Conservation (phyloP, 2,329 filamentous ascomycete genomes). For the Aspergillus tubingensis region DNA sequence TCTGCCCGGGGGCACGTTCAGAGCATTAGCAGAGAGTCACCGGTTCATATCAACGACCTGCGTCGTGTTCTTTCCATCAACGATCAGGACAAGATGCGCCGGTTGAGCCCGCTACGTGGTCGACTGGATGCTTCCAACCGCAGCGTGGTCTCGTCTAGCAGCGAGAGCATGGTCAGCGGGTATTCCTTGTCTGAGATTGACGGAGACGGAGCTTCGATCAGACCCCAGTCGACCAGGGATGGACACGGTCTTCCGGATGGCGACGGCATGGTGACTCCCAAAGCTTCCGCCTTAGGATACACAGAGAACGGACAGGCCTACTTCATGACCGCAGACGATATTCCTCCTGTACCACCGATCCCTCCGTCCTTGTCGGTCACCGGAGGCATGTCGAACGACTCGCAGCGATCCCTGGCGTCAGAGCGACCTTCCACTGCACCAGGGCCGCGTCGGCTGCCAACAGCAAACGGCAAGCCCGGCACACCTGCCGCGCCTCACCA, state of each 20-base stretch:
- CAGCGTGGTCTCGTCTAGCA: constrained; percentile 43
- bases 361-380: constrained; percentile 44
- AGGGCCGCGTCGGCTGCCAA: constrained; percentile 24
- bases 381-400: constrained; percentile 45
- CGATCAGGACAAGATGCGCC: constrained; percentile 36
- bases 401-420: constrained; percentile 33
- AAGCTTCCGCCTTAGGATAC: constrained; percentile 26
- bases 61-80: constrained; percentile 50
- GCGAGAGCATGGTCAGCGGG: constrained; percentile 49
- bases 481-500: constrained; percentile 21
- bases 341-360: constrained; percentile 52
- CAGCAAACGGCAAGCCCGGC: constrained; percentile 25
- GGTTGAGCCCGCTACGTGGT: constrained; percentile 47
- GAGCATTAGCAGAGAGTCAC: constrained; percentile 47
- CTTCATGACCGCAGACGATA: constrained; percentile 29
- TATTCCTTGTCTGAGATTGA: constrained; percentile 41
- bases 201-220: constrained; percentile 29
- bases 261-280: constrained; percentile 38
- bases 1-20: constrained; percentile 36
- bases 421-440: constrained; percentile 39
- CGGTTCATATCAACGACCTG: constrained; percentile 51
- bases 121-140: constrained; percentile 35
- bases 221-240: constrained; percentile 30
- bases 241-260: constrained; percentile 20
- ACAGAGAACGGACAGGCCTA: constrained; percentile 12